Conservation (phyloP, 1,284 basidiomycete species). For the Austroboletus olivaceoglutinosus region DNA sequence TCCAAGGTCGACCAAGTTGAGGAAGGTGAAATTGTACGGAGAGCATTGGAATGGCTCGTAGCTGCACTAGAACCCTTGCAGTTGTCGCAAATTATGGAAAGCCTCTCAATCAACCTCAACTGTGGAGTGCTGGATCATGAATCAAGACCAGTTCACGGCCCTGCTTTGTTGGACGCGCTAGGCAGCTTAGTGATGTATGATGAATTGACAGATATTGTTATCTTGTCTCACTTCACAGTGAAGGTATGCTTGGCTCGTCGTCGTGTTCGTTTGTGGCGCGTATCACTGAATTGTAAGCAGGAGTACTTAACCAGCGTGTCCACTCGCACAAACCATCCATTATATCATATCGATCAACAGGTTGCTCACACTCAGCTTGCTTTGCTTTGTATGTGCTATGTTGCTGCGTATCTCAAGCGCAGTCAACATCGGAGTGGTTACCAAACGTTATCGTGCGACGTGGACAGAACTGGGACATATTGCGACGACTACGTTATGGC, state of each 20-base stretch:
- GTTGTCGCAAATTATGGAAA: background rate
- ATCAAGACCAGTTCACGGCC: background rate
- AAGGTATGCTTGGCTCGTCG: background rate
- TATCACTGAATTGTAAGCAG: no score
- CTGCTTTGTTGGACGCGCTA: background rate
- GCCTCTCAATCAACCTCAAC: background rate
- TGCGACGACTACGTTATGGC: no score
- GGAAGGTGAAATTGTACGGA: background rate
- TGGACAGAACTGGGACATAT: no score
- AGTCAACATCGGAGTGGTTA: no score
- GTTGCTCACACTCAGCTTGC: background rate
- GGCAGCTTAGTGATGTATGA: background rate
- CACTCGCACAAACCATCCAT: no score
- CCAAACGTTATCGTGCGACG: no score
- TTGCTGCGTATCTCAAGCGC: background rate
- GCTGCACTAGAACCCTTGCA: background rate
- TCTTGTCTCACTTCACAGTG: background rate
- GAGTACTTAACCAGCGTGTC: constrained; percentile 2
- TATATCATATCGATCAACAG: background rate
- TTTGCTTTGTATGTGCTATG: constrained; percentile 5
- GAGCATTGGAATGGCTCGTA: background rate
- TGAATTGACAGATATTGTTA: background rate
- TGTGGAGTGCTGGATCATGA: background rate
- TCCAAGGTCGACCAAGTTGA: background rate
- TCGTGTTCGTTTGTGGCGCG: no score